These are phyloP conservation scores for Cucurbita argyrosperma DNA, from an alignment of 306 rosid species.

Conservation along the genomic window DNA sequence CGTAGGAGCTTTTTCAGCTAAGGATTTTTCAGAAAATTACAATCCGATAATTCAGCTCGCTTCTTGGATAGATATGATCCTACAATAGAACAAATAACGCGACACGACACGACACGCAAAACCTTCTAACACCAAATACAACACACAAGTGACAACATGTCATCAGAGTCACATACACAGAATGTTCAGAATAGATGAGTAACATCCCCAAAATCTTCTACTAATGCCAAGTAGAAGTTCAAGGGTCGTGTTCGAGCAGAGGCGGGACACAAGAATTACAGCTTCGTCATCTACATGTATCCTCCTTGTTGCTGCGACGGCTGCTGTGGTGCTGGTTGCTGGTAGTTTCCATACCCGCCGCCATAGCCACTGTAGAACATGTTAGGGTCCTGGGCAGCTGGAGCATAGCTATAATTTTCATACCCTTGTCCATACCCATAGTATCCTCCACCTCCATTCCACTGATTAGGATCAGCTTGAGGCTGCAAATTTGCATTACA, in stretches of 20 bases:
- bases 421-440: slow-evolving; percentile 73
- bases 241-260: not conserved
- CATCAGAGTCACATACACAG: not conserved
- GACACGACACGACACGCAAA: not conserved
- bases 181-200: not conserved
- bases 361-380: slow-evolving; percentile 60
- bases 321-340: slow-evolving; percentile 34
- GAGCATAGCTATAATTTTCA: slow-evolving; percentile 68
- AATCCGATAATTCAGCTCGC: not conserved
- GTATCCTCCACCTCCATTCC: slow-evolving; percentile 51
- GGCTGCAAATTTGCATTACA: slow-evolving; percentile 15
- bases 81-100: not conserved
- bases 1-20: not conserved
- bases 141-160: not conserved
- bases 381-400: slow-evolving; percentile 74
- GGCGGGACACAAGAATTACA: not conserved
- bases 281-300: slow-evolving; percentile 35
- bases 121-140: not conserved
- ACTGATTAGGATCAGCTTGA: slow-evolving; percentile 60
- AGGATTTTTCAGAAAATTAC: not conserved
- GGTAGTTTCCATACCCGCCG: slow-evolving; percentile 61
- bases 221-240: not conserved
- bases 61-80: not conserved
- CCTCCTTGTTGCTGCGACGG: slow-evolving; percentile 74
- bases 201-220: not conserved